Evolutionary conservation across 2,329 filamentous ascomycete genomes (phyloP).

Genomic region (Fusarium foetens): DNA sequence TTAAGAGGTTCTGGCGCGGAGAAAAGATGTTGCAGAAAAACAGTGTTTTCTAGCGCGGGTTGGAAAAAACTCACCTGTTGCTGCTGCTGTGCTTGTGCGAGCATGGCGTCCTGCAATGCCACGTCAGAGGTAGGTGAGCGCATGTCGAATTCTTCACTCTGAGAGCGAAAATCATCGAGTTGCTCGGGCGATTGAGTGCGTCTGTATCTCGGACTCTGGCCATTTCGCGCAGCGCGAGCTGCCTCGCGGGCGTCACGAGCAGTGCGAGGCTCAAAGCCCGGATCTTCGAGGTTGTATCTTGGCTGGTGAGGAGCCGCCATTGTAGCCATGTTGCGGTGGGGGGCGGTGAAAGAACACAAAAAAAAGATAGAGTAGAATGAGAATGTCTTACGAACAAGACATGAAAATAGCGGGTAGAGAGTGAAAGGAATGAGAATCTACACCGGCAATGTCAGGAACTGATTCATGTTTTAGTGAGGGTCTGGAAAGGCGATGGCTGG

Average conservation of each 20-base stretch:
- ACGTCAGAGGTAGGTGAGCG: conserved; percentile 44
- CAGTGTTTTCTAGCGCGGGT: background rate
- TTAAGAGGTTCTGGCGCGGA: conserved; percentile 8
- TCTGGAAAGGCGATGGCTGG: conserved; percentile 32
- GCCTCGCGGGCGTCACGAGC: conserved; percentile 42
- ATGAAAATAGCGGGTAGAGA: background rate
- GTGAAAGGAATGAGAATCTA: conserved; percentile 5
- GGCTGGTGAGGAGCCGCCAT: conserved; percentile 34
- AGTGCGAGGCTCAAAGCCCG: conserved; percentile 37
- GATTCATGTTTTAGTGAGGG: conserved; percentile 26
- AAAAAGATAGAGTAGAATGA: background rate
- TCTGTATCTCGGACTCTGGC: conserved; percentile 40
- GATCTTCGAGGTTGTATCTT: conserved; percentile 33
- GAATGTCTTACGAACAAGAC: conserved; percentile 1
- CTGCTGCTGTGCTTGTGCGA: conserved; percentile 44
- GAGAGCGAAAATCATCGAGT: conserved; percentile 40
- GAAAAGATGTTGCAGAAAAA: conserved; percentile 15
- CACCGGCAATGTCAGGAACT: background rate
- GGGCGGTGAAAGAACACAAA: background rate
- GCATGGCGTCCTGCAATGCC: conserved; percentile 45
- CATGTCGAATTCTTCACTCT: conserved; percentile 38
- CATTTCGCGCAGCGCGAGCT: conserved; percentile 39
- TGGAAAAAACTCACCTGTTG: conserved; percentile 34
- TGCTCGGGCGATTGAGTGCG: conserved; percentile 41
- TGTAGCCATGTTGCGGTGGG: conserved; percentile 21